Evolutionary conservation across 371 early-diverging fungal species (phyloP), one percentile per base, ranked within the genome.

Genomic region (Polyrhizophydium stewartii): DNA sequence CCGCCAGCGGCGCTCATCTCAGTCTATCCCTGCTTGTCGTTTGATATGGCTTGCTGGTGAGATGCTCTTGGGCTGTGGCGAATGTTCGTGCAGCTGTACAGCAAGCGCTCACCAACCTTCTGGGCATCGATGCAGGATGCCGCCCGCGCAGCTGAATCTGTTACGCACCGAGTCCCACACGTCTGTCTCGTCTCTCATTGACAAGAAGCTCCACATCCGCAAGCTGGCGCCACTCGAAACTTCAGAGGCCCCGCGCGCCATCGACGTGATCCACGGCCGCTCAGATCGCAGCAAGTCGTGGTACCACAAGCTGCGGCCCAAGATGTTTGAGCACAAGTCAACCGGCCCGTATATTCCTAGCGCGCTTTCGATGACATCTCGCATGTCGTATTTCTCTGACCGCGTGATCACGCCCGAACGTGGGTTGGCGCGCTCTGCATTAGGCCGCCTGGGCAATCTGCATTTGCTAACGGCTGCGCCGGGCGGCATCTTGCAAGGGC

Each of bases 11-110:
- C 90, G 3, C 59, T 96, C n/a, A 69, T 97, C 13, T 76, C 95
- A 37, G 84, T 92, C 24, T 97, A 97, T 67, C 94, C 94, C 13
- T 89, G 88, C 59, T 80, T 96, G 38, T 87, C 92, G 55, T 91
- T 93, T 65, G 92, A 95, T 67, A 83, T 94, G 69, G 82, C 85
- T 0, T 92, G 91, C 59, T 95, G 96, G 94, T 71, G 58, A 30
- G 55, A 46, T 9, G 41, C 21, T 56, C 13, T 19, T 67, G 45
- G 60, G 40, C 5, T 50, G n/a, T 43, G 43, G 16, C n/a, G 43
- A 43, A 43, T n/a, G 43, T 16, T 43, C n/a, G 43, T n/a, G n/a
- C 16, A 17, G 43, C n/a, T 43, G 43, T 43, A n/a, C 43, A 43
- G n/a, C n/a, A n/a, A 43, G 17, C 43, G 43, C 16, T 43, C n/a